Evolutionary conservation across 2,329 filamentous ascomycete species (phyloP).

Genomic region (Periglandula ipomoeae): DNA sequence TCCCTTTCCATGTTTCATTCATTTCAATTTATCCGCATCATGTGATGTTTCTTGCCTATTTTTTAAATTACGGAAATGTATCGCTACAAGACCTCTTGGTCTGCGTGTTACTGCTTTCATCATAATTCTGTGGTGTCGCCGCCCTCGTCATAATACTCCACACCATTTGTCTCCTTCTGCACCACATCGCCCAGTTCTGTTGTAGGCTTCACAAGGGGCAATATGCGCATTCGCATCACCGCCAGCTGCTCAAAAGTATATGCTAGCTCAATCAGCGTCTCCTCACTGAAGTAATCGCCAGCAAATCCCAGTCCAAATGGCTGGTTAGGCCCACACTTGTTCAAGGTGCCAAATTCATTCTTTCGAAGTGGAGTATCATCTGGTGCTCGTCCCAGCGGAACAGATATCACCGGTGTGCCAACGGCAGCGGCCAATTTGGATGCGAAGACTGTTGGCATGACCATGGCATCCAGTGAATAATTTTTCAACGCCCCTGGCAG

Average conservation of each 20-base stretch:
- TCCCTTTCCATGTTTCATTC: no score
- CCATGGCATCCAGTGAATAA: constrained; percentile 47
- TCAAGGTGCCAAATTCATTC: constrained; percentile 39
- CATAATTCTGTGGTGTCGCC: no score
- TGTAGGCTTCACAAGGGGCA: constrained; percentile 2
- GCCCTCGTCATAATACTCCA: no score
- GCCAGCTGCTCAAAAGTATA: no score
- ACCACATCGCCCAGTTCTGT: no score
- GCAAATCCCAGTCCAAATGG: constrained; percentile 57
- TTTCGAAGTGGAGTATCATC: constrained; percentile 34
- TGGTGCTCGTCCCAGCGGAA: constrained; percentile 52
- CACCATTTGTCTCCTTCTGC: no score
- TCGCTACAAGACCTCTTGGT: no score
- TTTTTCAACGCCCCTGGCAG: constrained; percentile 47
- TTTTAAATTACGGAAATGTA: no score
- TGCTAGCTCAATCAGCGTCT: constrained; percentile 18
- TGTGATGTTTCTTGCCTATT: not conserved
- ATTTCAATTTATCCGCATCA: not conserved
- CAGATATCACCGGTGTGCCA: constrained; percentile 50
- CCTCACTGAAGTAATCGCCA: constrained; percentile 49
- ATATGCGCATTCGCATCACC: no score
- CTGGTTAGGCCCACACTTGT: constrained; percentile 39
- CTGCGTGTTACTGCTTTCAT: no score
- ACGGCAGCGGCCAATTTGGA: constrained; percentile 42
- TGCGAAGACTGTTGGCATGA: constrained; percentile 45